These are phyloP conservation scores for Diplocarpon mali DNA, from an alignment of 2,329 filamentous ascomycete genomes.

Conservation along the genomic window DNA sequence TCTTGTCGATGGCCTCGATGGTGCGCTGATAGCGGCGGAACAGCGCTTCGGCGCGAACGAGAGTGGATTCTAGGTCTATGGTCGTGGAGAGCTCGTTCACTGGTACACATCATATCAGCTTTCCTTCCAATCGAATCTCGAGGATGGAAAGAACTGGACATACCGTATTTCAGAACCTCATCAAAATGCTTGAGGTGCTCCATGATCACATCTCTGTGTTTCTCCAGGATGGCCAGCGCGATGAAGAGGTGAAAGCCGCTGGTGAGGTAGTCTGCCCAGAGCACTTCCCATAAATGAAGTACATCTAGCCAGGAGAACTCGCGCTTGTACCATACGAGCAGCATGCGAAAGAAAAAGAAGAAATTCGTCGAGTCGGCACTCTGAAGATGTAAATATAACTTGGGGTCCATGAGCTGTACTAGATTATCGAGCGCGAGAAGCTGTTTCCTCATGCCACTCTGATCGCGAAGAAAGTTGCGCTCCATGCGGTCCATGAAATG, in stretches of 20 bases:
- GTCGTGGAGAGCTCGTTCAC: conserved; percentile 92
- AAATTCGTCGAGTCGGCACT: conserved; percentile 94
- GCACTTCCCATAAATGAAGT: conserved; percentile 75
- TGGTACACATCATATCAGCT: conserved; percentile 27
- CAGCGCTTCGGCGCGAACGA: conserved; percentile 78
- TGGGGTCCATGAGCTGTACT: conserved; percentile 92
- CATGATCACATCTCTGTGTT: conserved; percentile 95
- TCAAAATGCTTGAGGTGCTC: conserved; percentile 89
- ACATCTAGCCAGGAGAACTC: conserved; percentile 89
- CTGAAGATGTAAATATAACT: conserved; percentile 82
- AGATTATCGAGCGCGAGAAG: conserved; percentile 86
- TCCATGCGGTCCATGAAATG: conserved; percentile 98
- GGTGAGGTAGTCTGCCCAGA: conserved; percentile 89
- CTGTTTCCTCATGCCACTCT: conserved; percentile 91
- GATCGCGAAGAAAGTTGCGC: conserved; percentile 88
- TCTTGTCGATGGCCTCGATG: conserved; percentile 87
- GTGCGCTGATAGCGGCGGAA: conserved; percentile 81
- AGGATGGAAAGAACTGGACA: conserved; percentile 22
- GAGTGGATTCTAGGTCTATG: conserved; percentile 79
- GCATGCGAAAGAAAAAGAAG: conserved; percentile 99
- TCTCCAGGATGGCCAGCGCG: conserved; percentile 86
- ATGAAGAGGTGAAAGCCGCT: conserved; percentile 92
- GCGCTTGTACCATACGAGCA: conserved; percentile 97
- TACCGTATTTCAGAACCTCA: conserved; percentile 92
- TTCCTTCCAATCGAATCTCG: neutral